Conservation (phyloP, 306 rosid genomes). For the Dryas drummondii region DNA sequence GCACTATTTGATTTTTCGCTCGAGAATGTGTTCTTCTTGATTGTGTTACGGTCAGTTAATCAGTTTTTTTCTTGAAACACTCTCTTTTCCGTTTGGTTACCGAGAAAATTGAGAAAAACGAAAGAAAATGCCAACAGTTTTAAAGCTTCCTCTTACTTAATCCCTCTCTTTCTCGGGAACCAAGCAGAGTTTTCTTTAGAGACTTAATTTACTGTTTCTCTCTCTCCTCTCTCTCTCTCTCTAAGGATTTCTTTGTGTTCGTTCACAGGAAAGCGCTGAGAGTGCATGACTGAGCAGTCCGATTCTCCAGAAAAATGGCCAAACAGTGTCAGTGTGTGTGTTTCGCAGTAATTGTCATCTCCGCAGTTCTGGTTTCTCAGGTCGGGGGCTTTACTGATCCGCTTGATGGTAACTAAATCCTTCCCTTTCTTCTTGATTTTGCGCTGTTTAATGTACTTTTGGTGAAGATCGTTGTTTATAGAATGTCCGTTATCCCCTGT, state of each 20-base stretch:
- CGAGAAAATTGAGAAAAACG: slow-evolving; percentile 25
- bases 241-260: no score
- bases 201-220: background rate
- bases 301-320: slow-evolving; percentile 42
- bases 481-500: background rate
- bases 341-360: slow-evolving; percentile 40
- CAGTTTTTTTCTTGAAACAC: background rate
- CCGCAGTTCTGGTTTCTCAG: slow-evolving; percentile 40
- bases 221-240: no score
- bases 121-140: slow-evolving; percentile 5
- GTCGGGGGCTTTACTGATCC: slow-evolving; percentile 46
- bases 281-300: background rate
- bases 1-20: background rate
- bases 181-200: slow-evolving; percentile 2
- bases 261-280: no score
- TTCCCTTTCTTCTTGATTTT: slow-evolving; percentile 3
- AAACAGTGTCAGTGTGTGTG: slow-evolving; percentile 13
- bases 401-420: slow-evolving; percentile 52
- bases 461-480: background rate
- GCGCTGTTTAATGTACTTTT: background rate
- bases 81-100: slow-evolving; percentile 22
- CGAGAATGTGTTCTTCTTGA: slow-evolving; percentile 11
- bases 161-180: background rate
- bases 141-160: background rate
- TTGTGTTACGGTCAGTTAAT: background rate